Percentiles rank a stretch among this genome's conserved stretches.
These are phyloP conservation scores for Wickerhamia fluorescens DNA, from an alignment of 805 yeast genomes.

Conservation along the genomic window DNA sequence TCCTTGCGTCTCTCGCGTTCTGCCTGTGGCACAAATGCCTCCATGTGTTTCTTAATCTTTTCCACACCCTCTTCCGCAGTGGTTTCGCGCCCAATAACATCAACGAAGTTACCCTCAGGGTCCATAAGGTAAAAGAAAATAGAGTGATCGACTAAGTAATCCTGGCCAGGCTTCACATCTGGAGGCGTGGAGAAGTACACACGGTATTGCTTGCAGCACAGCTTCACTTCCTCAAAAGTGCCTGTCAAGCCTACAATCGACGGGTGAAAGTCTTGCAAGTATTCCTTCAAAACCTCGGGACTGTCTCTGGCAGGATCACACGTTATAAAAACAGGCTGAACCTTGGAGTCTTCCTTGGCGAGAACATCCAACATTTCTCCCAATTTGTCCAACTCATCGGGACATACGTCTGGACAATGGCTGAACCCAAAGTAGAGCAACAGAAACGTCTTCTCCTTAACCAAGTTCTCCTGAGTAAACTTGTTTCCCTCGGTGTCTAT, in stretches of 20 bases:
- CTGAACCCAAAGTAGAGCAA: slow-evolving; percentile 94
- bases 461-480: slow-evolving; percentile 72
- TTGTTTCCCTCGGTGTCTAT: slow-evolving; percentile 61
- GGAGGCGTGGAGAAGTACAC: slow-evolving; percentile 98
- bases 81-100: slow-evolving; percentile 88
- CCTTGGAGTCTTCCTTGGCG: slow-evolving; percentile 38
- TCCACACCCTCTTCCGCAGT: slow-evolving; percentile 71
- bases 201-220: slow-evolving; percentile 80
- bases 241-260: slow-evolving; percentile 90
- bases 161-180: slow-evolving; percentile 90
- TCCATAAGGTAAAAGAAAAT: slow-evolving; percentile 97
- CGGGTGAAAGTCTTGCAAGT: slow-evolving; percentile 84
- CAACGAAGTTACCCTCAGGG: slow-evolving; percentile 94
- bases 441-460: slow-evolving; percentile 62
- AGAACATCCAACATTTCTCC: slow-evolving; percentile 64
- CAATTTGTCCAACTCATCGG: slow-evolving; percentile 92
- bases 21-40: slow-evolving; percentile 65
- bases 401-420: slow-evolving; percentile 97
- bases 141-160: slow-evolving; percentile 94
- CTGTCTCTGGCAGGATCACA: slow-evolving; percentile 96
- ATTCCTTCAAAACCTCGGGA: slow-evolving; percentile 77
- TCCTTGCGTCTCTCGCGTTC: slow-evolving; percentile 60
- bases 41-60: slow-evolving; percentile 69
- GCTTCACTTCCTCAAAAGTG: slow-evolving; percentile 74
- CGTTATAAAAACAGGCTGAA: slow-evolving; percentile 88